These are phyloP conservation scores for Neonectria coccinea DNA, from an alignment of 2,329 filamentous ascomycete species.

Conservation along the genomic window DNA sequence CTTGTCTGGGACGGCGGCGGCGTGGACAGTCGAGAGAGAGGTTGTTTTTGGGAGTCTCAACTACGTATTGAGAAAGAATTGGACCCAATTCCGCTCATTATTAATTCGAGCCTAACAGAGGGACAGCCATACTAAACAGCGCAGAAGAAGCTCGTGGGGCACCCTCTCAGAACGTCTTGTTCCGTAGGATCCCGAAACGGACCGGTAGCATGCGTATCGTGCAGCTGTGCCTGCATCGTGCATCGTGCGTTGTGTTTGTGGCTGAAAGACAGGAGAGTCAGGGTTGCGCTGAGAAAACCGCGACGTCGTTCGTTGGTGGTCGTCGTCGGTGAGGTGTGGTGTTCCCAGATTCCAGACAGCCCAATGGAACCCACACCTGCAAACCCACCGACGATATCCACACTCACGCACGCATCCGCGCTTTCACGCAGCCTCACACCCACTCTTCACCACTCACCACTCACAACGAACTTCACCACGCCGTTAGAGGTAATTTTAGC, in stretches of 20 bases:
- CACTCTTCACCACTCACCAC: background rate
- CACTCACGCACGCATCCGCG: background rate
- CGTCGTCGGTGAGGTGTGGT: background rate
- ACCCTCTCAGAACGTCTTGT: background rate
- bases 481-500: background rate
- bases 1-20: slow-evolving; percentile 3
- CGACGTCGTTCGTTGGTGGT: background rate
- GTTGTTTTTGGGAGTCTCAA: background rate
- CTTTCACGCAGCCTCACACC: background rate
- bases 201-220: slow-evolving; percentile 6
- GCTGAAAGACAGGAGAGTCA: background rate
- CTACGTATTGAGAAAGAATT: too few species aligned
- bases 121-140: background rate
- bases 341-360: background rate
- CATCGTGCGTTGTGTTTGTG: slow-evolving; percentile 6
- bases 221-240: slow-evolving; percentile 27
- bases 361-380: background rate
- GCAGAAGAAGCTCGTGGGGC: background rate
- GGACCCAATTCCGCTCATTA: background rate
- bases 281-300: background rate
- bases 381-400: background rate
- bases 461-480: background rate
- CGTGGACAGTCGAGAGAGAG: background rate
- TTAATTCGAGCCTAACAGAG: background rate
- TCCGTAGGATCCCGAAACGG: slow-evolving; percentile 10